phyloP scores from a whole-genome alignment of 2,329 filamentous ascomycete genomes.

The Cordyceps farinosa region DNA sequence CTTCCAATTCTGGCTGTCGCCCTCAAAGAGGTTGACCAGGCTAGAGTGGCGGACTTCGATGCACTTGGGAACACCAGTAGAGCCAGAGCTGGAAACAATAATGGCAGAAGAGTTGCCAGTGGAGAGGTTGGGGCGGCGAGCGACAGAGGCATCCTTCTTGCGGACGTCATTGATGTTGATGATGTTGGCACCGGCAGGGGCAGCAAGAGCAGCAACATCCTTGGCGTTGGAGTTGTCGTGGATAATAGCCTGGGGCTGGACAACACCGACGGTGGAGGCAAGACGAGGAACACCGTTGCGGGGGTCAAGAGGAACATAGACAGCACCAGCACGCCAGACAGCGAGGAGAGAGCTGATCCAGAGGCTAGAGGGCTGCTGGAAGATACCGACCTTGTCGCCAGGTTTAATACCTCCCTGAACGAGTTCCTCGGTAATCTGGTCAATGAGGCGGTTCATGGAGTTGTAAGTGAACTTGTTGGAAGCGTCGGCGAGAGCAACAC shows the following conservation, averaged over 20 bases:
- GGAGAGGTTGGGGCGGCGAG: constrained; percentile 16
- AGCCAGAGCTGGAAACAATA: constrained; percentile 34
- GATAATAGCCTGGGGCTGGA: constrained; percentile 29
- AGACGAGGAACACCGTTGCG: constrained; percentile 16
- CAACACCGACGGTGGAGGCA: constrained; percentile 17
- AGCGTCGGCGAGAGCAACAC: constrained; percentile 1
- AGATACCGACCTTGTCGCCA: constrained; percentile 22
- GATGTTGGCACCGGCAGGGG: constrained; percentile 10
- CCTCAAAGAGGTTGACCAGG: constrained; percentile 30
- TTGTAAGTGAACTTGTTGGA: constrained; percentile 11
- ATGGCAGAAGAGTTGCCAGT: constrained; percentile 22
- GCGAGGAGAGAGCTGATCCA: constrained; percentile 39
- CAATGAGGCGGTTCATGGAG: constrained; percentile 14
- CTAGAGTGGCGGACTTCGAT: constrained; percentile 32
- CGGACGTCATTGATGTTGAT: constrained; percentile 7
- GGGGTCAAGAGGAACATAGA: constrained; percentile 41
- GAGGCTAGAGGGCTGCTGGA: constrained; percentile 29
- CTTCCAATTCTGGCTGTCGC: constrained; percentile 19
- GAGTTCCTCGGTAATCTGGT: constrained; percentile 14
- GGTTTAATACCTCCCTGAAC: constrained; percentile 20
- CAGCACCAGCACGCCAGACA: constrained; percentile 35
- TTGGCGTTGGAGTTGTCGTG: constrained; percentile 16
- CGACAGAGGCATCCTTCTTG: constrained; percentile 3
- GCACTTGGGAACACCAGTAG: constrained; percentile 39
- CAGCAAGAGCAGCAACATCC: constrained; percentile 15